A percentile compares a stretch with the other conserved stretches of the same genome.
These are phyloP conservation scores for Claviceps spartinae DNA, from an alignment of 2,329 filamentous ascomycete species.

Conservation along the genomic window DNA sequence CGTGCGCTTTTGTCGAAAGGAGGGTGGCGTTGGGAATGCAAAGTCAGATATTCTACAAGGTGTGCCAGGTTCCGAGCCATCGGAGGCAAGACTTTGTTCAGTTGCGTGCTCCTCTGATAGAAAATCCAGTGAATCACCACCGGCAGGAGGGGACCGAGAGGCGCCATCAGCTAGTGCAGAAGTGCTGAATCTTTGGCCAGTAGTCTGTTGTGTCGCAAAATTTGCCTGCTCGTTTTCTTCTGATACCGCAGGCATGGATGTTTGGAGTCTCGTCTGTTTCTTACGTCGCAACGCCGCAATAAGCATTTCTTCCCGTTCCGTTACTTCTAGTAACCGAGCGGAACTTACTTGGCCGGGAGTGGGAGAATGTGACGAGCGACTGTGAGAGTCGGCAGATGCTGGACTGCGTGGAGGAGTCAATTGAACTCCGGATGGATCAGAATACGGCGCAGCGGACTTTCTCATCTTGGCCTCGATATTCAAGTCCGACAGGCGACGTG, in stretches of 20 bases:
- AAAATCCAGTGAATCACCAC: not conserved
- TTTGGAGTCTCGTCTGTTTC: constrained; percentile 40
- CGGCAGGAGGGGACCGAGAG: not conserved
- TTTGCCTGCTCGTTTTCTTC: constrained; percentile 14
- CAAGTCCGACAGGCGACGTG: constrained; percentile 13
- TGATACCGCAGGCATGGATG: constrained; percentile 28
- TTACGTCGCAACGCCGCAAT: constrained; percentile 43
- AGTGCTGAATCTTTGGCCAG: not conserved
- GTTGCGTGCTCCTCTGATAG: not conserved
- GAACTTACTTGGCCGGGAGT: constrained; percentile 18
- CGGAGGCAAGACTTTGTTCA: constrained; percentile 5
- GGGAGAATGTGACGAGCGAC: constrained; percentile 26
- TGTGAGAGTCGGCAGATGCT: constrained; percentile 35
- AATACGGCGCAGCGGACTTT: not conserved
- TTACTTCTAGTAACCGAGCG: constrained; percentile 42
- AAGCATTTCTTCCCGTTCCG: constrained; percentile 43
- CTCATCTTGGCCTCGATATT: constrained; percentile 4
- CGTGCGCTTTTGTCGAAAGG: not conserved
- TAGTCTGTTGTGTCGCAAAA: not conserved
- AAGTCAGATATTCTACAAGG: constrained; percentile 19
- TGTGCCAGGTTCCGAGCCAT: constrained; percentile 10
- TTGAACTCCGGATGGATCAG: constrained; percentile 21
- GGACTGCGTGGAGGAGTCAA: constrained; percentile 39
- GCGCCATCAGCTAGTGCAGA: too few relatives aligned
- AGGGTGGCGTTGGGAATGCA: constrained; percentile 22